These are phyloP conservation scores for Trypanosoma vivax DNA, from an alignment of 208 protist species.

Conservation along the genomic window DNA sequence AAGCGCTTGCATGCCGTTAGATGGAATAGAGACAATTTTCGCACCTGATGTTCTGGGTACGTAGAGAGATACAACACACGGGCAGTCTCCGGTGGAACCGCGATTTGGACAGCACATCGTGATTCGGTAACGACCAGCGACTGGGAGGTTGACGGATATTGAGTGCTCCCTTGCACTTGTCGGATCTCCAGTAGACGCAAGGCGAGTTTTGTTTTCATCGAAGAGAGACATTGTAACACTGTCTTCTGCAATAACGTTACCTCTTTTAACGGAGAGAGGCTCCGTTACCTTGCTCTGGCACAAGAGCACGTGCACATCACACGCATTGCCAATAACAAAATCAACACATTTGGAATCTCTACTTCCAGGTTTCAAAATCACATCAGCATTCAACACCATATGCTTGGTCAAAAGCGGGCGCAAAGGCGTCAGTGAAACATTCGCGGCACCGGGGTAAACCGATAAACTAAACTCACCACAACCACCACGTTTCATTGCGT, in stretches of 20 bases:
- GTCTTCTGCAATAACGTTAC: conserved; percentile 67
- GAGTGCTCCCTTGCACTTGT: conserved; percentile 83
- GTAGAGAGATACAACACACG: conserved; percentile 14
- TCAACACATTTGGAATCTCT: conserved; percentile 43
- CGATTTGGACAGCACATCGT: conserved; percentile 43
- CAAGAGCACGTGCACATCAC: conserved; percentile 75
- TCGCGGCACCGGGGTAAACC: conserved; percentile 70
- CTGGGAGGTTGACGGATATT: conserved; percentile 45
- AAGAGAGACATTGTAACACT: conserved; percentile 52
- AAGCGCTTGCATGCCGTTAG: neutral
- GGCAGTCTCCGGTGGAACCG: conserved; percentile 19
- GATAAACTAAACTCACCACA: conserved; percentile 68
- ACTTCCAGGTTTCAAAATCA: conserved; percentile 35
- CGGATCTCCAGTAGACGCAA: conserved; percentile 47
- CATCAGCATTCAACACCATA: conserved; percentile 27
- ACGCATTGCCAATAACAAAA: conserved; percentile 48
- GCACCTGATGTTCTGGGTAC: neutral
- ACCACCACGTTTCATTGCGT: conserved; percentile 62
- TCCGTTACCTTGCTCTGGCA: conserved; percentile 63
- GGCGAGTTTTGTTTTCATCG: conserved; percentile 43
- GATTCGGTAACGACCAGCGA: conserved; percentile 49
- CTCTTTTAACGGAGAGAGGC: conserved; percentile 15
- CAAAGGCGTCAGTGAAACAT: conserved; percentile 62
- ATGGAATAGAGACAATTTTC: conserved; percentile 3
- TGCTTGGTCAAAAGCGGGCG: conserved; percentile 54